These are phyloP conservation scores for Boletus rubescentipes DNA, from an alignment of 768 basidiomycete genomes.

Conservation along the genomic window DNA sequence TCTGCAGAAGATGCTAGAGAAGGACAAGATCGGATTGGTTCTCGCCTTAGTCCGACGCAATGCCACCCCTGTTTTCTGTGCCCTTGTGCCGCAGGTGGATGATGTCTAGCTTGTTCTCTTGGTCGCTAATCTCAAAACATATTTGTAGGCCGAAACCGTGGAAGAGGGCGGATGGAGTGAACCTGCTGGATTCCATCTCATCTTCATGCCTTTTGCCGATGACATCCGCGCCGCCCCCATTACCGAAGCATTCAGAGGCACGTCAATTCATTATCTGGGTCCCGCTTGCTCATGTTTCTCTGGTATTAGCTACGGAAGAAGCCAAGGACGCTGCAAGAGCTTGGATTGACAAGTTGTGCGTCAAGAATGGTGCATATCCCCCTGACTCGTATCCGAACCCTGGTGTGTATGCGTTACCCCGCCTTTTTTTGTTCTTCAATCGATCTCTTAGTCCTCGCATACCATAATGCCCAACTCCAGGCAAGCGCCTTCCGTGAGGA, in stretches of 20 bases:
- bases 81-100: slow-evolving; percentile 80
- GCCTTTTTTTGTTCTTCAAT: not conserved
- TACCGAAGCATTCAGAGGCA: slow-evolving; percentile 64
- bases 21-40: slow-evolving; percentile 80
- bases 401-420: slow-evolving; percentile 45
- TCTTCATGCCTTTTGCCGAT: slow-evolving; percentile 92
- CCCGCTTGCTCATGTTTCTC: not conserved
- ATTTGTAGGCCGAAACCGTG: slow-evolving; percentile 59
- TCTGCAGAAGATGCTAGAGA: slow-evolving; percentile 76
- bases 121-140: not conserved
- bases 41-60: slow-evolving; percentile 68
- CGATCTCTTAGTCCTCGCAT: slow-evolving; percentile 53
- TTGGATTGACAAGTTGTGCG: slow-evolving; percentile 76
- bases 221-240: slow-evolving; percentile 84
- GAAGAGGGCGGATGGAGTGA: slow-evolving; percentile 75
- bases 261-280: not conserved
- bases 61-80: slow-evolving; percentile 76
- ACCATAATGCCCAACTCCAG: slow-evolving; percentile 87
- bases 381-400: slow-evolving; percentile 92
- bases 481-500: slow-evolving; percentile 92
- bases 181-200: slow-evolving; percentile 90
- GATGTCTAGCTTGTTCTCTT: not conserved
- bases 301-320: slow-evolving; percentile 59
- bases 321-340: slow-evolving; percentile 64
- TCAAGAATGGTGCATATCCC: slow-evolving; percentile 80